phyloP scores from a whole-genome alignment of 2,329 filamentous ascomycete genomes.

The Penicillium palitans region DNA sequence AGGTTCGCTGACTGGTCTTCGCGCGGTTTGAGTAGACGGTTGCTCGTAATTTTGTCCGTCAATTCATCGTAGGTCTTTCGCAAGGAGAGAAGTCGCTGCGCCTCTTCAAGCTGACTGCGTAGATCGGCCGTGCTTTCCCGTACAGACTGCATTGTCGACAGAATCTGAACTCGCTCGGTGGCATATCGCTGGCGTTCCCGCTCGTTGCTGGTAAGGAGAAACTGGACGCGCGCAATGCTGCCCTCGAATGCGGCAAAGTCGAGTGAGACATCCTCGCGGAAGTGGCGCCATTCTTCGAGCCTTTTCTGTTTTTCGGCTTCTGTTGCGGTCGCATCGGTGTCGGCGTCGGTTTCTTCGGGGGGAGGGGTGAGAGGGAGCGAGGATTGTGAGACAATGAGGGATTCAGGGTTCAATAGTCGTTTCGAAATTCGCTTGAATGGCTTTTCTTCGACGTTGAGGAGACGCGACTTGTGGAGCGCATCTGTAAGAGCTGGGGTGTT shows the following conservation, averaged over 20 bases:
- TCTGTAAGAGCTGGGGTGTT: constrained; percentile 48
- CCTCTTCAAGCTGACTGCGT: constrained; percentile 71
- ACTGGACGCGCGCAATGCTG: constrained; percentile 83
- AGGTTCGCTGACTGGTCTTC: constrained; percentile 78
- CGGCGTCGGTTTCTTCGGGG: constrained; percentile 56
- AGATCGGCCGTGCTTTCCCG: constrained; percentile 72
- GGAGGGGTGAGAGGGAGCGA: constrained; percentile 66
- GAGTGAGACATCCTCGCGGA: constrained; percentile 79
- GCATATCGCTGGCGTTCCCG: constrained; percentile 82
- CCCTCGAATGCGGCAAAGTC: constrained; percentile 88
- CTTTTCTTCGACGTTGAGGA: constrained; percentile 87
- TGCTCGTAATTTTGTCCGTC: constrained; percentile 81
- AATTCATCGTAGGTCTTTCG: constrained; percentile 86
- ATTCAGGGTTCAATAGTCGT: constrained; percentile 69
- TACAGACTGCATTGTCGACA: constrained; percentile 74
- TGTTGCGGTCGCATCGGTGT: constrained; percentile 43
- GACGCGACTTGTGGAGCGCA: constrained; percentile 81
- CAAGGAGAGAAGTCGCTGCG: constrained; percentile 71
- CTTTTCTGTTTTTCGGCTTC: constrained; percentile 53
- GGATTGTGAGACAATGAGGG: constrained; percentile 59
- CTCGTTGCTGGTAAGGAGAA: constrained; percentile 78
- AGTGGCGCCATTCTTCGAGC: constrained; percentile 61
- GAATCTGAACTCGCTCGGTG: constrained; percentile 74
- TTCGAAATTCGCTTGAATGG: constrained; percentile 88
- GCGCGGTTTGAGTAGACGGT: constrained; percentile 75